Base-by-base conservation (phyloP, 2,329 filamentous ascomycete species). In the Monilinia aucupariae region DNA sequence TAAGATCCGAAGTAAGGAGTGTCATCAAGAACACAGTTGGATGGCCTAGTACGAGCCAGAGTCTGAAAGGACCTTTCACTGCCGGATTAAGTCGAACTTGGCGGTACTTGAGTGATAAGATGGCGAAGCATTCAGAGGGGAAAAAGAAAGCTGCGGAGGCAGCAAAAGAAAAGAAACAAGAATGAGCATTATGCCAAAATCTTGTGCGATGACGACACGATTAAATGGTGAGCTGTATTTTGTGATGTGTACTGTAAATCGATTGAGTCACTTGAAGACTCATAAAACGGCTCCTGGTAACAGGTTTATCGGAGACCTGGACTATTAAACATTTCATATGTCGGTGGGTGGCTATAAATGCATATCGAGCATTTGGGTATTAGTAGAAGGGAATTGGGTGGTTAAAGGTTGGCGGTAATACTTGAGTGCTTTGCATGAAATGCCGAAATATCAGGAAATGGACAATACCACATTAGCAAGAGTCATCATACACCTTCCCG, bases 41-140 rank as follows among this genome's bases (percentile, higher is more conserved):
- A 62, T 97, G 94, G 94, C 92, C 94, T 0, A 94, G 91, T 71
- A 91, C 90, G 2, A 86, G 86, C 6, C 93, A 99, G 76, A 94
- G 87, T 61, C 74, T 93, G 66, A 99, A 99, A 77, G 87, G 92
- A 2, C 75, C 89, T 1, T 75, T 97, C 51, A 97, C 92, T 2
- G 87, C 89, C 0, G 96, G 94, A 0, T 74, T 89, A 20, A 73
- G 79, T 8, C 84, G 87, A 70, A 88, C 87, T 7, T 82, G 83
- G 78, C 83, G 86, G 66, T 99, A 99, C 74, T 71, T 96, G 61
- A 80, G 82, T 50, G 94, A 97, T 75, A 99, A 99, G 81, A 79
- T 86, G 65, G 78, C 78, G 66, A 91, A 91, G 75, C 88, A 79
- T 69, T 74, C 69, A 41, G 68, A 73, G 54, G 75, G 75, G 12